Evolutionary conservation across 2,329 filamentous ascomycete species (phyloP), one percentile per base, ranked within the genome.

Genomic region (Tolypocladium capitatum): DNA sequence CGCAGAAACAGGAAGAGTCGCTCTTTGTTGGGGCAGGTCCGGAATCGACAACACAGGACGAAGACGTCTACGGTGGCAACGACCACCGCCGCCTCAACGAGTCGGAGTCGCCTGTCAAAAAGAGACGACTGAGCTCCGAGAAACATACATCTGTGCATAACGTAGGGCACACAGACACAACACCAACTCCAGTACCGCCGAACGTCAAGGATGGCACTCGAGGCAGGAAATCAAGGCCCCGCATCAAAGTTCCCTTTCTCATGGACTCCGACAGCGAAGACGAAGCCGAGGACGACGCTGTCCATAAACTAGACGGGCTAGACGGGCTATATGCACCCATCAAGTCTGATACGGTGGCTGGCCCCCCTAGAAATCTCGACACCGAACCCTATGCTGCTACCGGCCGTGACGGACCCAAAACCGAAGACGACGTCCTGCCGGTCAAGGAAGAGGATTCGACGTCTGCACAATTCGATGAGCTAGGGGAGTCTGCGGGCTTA

Each of bases 221-320:
- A 20, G 24, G 46, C 21, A 58, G 56, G 43, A 51, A 55, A 27
- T 11, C 52, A 30, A 61, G 56, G 35, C 32, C 53, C 27, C 56
- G 56, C 40, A 56, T 59, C 31, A 60, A 60, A 45, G 56, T 56
- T 4, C 83, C 83, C 0, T 90, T 90, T 55, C 59, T 89, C 36
- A 76, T 84, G 49, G 83, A 88, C 51, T 87, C 84, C 0, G 78
- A 81, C 44, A 75, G 71, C 45, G 78, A 68, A 45, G 64, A 62
- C 13, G 63, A 67, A 13, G 42, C 52, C 8, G 55, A 55, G 21
- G 48, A 52, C 27, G 43, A 45, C 5, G 43, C 10, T 30, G 28
- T 27, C 4, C n/a, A 38, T 4, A 18, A 24, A 43, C 14, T 13
- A 13, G 35, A 41, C 8, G 34, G 21, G 6, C 14, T 13, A 13